Evolutionary conservation across 176 grass and related monocot genomes (phyloP).

Genomic region (Oryza brachyantha): DNA sequence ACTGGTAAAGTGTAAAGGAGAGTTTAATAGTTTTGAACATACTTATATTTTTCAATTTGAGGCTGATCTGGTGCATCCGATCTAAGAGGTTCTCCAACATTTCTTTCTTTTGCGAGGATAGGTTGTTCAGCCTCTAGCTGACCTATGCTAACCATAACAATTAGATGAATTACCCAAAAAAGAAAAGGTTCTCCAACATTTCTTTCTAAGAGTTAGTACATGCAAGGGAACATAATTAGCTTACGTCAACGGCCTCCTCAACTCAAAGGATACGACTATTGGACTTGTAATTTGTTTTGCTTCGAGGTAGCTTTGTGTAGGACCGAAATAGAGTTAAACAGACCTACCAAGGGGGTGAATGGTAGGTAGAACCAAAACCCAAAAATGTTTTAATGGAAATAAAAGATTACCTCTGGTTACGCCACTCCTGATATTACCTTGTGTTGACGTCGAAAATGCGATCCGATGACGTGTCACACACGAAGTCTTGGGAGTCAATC

Average conservation of each 20-base stretch:
- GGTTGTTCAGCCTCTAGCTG: slow-evolving; percentile 31
- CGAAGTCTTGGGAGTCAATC: too few relatives aligned
- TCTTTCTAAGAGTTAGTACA: too few relatives aligned
- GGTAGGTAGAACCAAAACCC: too few relatives aligned
- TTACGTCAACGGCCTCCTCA: slow-evolving; percentile 58
- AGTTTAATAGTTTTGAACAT: not conserved
- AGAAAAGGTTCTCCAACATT: too few relatives aligned
- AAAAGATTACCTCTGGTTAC: too few relatives aligned
- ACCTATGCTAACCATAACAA: slow-evolving; percentile 19
- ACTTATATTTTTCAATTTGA: slow-evolving; percentile 61
- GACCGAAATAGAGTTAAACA: too few relatives aligned
- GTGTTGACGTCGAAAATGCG: too few relatives aligned
- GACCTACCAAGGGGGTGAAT: too few relatives aligned
- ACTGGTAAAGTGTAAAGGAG: not conserved
- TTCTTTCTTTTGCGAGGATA: slow-evolving; percentile 31
- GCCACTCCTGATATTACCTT: too few relatives aligned
- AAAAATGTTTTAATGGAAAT: too few relatives aligned
- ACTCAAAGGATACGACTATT: slow-evolving; percentile 30
- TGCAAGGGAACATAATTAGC: not conserved
- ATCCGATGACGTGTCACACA: too few relatives aligned
- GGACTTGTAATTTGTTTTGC: slow-evolving; percentile 20
- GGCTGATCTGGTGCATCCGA: slow-evolving; percentile 46
- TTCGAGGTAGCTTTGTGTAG: not conserved
- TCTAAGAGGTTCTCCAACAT: slow-evolving; percentile 46
- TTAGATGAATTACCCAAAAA: not conserved